phyloP scores from a whole-genome alignment of 306 rosid genomes.

The Pueraria montana region DNA sequence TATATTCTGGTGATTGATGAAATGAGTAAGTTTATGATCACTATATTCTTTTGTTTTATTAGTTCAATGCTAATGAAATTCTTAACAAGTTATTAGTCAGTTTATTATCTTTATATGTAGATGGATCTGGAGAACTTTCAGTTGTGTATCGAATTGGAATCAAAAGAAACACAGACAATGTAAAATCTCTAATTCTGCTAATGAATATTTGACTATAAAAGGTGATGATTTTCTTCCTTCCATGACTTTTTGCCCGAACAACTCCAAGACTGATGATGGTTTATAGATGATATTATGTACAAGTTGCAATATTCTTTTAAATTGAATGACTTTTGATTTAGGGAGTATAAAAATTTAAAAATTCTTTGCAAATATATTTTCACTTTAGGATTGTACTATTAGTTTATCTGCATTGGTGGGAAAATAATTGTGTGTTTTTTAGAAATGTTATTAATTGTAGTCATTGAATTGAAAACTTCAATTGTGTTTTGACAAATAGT shows the following conservation, averaged over 20 bases:
- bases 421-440: background rate
- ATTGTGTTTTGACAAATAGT: background rate
- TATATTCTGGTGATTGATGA: background rate
- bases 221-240: constrained; percentile 19
- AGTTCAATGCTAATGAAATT: background rate
- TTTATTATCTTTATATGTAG: constrained; percentile 43
- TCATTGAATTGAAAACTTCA: background rate
- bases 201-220: constrained; percentile 34
- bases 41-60: background rate
- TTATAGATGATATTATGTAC: background rate
- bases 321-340: background rate
- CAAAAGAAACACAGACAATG: constrained; percentile 48
- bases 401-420: background rate
- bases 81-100: constrained; percentile 16
- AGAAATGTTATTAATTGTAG: background rate
- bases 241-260: constrained; percentile 42
- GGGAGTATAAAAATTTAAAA: background rate
- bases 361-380: background rate
- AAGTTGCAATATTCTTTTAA: background rate
- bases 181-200: constrained; percentile 42
- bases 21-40: constrained; percentile 5
- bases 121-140: constrained; percentile 52
- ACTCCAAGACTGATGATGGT: constrained; percentile 33
- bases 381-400: background rate
- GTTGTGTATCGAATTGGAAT: constrained; percentile 55